Evolutionary conservation across 306 rosid genomes (phyloP).

Genomic region (Amphicarpaea edgeworthii): DNA sequence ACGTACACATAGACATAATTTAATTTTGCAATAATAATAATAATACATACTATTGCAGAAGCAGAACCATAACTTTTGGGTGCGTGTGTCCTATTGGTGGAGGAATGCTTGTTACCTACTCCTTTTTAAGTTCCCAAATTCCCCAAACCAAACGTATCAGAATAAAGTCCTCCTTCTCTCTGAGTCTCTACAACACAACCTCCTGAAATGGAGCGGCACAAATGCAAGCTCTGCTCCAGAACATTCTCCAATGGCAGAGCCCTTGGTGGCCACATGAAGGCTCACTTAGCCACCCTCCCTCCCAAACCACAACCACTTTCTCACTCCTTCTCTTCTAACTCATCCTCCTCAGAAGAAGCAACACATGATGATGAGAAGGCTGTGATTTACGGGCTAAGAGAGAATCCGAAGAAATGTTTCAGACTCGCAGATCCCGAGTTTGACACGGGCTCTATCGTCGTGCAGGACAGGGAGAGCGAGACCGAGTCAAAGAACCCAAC

Average conservation of each 20-base stretch:
- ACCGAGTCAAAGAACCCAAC: constrained; percentile 78
- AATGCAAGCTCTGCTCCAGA: constrained; percentile 82
- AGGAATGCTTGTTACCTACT: constrained; percentile 96
- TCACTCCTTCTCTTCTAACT: neutral
- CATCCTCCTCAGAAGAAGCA: constrained; percentile 31
- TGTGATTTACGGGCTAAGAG: constrained; percentile 63
- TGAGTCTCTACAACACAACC: too few species aligned
- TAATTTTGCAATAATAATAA: neutral
- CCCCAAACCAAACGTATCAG: constrained; percentile 1
- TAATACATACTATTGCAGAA: neutral
- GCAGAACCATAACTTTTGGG: constrained; percentile 50
- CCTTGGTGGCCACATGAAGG: constrained; percentile 93
- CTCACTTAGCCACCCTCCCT: constrained; percentile 72
- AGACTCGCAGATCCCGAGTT: constrained; percentile 74
- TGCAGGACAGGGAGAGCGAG: constrained; percentile 82
- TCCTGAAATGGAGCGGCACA: constrained; percentile 81
- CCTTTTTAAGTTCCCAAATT: constrained; percentile 63
- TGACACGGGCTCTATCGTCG: constrained; percentile 55
- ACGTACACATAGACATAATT: neutral
- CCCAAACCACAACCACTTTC: constrained; percentile 49
- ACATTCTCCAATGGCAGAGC: constrained; percentile 78
- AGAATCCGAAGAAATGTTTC: constrained; percentile 76
- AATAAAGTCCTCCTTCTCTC: neutral
- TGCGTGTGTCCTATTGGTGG: constrained; percentile 73
- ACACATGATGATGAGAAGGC: constrained; percentile 50